Conservation (phyloP, 1,284 basidiomycete species). For the Cryptococcus sp. region DNA sequence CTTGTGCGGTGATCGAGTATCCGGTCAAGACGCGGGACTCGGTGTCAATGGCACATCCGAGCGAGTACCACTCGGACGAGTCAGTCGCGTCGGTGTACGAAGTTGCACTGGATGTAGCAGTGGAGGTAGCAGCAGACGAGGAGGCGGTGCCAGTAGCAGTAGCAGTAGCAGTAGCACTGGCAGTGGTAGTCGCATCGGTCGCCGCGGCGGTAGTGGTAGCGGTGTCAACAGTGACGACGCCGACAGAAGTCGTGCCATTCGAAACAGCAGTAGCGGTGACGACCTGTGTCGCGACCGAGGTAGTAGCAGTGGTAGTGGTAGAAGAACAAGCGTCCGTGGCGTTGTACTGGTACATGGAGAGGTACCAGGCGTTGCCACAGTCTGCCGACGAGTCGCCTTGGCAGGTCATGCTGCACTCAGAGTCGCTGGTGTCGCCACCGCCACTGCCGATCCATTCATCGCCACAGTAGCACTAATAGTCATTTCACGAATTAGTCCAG, state of each 20-base stretch:
- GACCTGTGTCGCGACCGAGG: slow-evolving; percentile 13
- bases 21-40: slow-evolving; percentile 25
- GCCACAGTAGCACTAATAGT: slow-evolving; percentile 46
- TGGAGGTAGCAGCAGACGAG: slow-evolving; percentile 19
- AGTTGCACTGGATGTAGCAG: not conserved
- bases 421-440: slow-evolving; percentile 24
- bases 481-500: not conserved
- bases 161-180: slow-evolving; percentile 13
- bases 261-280: slow-evolving; percentile 10
- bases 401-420: slow-evolving; percentile 39
- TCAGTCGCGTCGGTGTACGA: slow-evolving; percentile 20
- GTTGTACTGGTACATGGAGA: slow-evolving; percentile 44
- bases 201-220: slow-evolving; percentile 10
- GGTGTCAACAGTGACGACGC: slow-evolving; percentile 6
- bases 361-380: slow-evolving; percentile 45
- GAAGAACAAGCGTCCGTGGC: slow-evolving; percentile 16
- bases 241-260: slow-evolving; percentile 5
- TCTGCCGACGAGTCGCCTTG: slow-evolving; percentile 30
- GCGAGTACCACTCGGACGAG: slow-evolving; percentile 39
- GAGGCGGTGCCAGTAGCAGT: slow-evolving; percentile 24
- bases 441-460: slow-evolving; percentile 32
- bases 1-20: slow-evolving; percentile 8
- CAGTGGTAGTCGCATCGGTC: slow-evolving; percentile 8
- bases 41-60: slow-evolving; percentile 45
- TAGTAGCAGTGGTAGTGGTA: slow-evolving; percentile 9